Conservation (phyloP, 139 green algal species). For the Haematococcus lacustris region DNA sequence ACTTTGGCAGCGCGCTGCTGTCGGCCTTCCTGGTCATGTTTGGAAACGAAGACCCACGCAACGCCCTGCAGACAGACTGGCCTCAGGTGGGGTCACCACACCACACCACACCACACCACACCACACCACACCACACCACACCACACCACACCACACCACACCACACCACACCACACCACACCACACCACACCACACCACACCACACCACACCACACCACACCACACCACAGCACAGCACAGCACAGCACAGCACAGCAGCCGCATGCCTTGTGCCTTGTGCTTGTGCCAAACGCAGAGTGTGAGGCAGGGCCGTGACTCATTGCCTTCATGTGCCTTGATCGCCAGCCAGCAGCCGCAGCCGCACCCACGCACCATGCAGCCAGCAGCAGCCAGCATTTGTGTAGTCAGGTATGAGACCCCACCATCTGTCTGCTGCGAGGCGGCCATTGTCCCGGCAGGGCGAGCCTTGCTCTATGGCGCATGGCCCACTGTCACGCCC, state of each 20-base stretch:
- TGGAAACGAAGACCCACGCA: conserved; percentile 8
- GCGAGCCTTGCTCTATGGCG: neutral
- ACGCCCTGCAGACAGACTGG: conserved; percentile 6
- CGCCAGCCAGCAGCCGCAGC: too few relatives aligned
- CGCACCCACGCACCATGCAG: neutral
- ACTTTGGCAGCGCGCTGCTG: conserved; percentile 17
- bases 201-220: neutral
- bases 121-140: too few relatives aligned
- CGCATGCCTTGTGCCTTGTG: neutral
- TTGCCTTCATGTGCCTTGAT: too few relatives aligned
- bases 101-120: neutral
- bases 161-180: too few relatives aligned
- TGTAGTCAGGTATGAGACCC: too few relatives aligned
- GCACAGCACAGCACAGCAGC: neutral
- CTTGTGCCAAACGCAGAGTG: too few relatives aligned
- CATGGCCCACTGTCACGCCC: neutral
- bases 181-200: neutral
- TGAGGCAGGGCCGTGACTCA: too few relatives aligned
- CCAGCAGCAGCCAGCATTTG: too few relatives aligned
- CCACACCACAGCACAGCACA: neutral
- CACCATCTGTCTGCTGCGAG: too few relatives aligned
- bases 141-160: too few relatives aligned
- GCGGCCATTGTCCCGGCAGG: too few relatives aligned
- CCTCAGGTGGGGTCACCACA: neutral
- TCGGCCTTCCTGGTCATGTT: conserved; percentile 7